phyloP scores from a whole-genome alignment of 768 basidiomycete genomes.

The Chalciporus piperatus region DNA sequence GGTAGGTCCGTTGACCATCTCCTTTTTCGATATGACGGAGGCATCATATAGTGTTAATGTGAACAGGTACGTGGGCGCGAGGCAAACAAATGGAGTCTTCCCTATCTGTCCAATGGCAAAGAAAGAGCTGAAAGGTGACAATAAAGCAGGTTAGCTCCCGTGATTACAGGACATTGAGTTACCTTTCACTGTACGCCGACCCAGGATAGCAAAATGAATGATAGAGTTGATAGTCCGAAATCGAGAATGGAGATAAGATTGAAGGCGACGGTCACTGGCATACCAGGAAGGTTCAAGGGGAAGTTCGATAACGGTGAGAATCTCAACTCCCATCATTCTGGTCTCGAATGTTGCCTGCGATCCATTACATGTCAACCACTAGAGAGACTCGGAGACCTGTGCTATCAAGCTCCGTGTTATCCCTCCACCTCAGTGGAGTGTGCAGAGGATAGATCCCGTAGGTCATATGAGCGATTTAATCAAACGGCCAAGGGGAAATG shows the following conservation, averaged over 20 bases:
- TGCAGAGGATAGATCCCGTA: not conserved
- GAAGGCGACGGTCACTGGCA: not conserved
- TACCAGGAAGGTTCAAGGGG: not conserved
- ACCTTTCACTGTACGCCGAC: conserved; percentile 1
- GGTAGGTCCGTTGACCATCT: not conserved
- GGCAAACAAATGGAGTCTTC: not conserved
- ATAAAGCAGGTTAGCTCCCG: not conserved
- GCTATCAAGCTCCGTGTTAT: not conserved
- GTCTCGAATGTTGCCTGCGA: not conserved
- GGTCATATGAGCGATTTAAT: not conserved
- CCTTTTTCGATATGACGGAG: not conserved
- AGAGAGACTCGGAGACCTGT: not conserved
- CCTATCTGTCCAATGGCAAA: not conserved
- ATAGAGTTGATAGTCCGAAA: conserved; percentile 6
- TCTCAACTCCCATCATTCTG: not conserved
- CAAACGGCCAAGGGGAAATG: not conserved
- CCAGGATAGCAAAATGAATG: conserved; percentile 6
- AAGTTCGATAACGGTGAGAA: not conserved
- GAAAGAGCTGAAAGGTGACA: not conserved
- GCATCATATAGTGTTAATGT: not conserved
- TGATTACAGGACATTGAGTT: not conserved
- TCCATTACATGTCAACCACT: not conserved
- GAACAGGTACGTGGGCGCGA: not conserved
- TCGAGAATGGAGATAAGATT: conserved; percentile 4
- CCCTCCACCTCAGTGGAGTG: too few species aligned